A percentile compares a stretch with the other conserved stretches of the same genome.
phyloP scores from a whole-genome alignment of 2,329 filamentous ascomycete species.

The Botrytis fabae region DNA sequence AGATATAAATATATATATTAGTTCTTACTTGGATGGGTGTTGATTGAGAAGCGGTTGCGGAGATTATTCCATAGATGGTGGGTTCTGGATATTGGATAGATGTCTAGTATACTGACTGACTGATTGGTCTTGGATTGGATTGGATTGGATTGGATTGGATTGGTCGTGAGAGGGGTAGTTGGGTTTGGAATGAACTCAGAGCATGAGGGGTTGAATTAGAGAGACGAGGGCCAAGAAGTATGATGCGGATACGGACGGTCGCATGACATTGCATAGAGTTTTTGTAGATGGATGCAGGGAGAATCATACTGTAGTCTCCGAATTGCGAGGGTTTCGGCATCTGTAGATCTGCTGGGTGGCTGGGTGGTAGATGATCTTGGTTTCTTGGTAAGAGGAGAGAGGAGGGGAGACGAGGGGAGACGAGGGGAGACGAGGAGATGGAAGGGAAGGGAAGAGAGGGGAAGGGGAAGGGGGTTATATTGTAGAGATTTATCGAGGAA shows the following conservation, averaged over 20 bases:
- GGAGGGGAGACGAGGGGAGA: neutral
- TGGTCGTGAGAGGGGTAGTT: too few relatives aligned
- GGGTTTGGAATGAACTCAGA: neutral
- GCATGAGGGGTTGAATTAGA: neutral
- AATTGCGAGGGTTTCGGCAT: constrained; percentile 9
- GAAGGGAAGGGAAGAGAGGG: neutral
- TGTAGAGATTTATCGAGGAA: neutral
- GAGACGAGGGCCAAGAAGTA: neutral
- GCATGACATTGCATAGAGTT: neutral
- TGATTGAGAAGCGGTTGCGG: neutral
- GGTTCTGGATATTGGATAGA: neutral
- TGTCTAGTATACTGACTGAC: too few relatives aligned
- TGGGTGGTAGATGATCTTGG: neutral
- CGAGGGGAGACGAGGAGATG: neutral
- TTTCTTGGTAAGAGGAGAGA: too few relatives aligned
- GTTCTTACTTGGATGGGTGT: neutral
- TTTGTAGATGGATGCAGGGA: neutral
- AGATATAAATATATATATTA: neutral
- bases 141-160: neutral
- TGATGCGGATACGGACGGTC: neutral
- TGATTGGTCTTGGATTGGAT: neutral
- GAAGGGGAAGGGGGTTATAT: neutral
- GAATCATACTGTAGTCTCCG: neutral
- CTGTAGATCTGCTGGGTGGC: neutral
- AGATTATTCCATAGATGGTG: neutral